These are phyloP conservation scores for Myriosclerotinia curreyana DNA, from an alignment of 2,329 filamentous ascomycete genomes.

Conservation along the genomic window DNA sequence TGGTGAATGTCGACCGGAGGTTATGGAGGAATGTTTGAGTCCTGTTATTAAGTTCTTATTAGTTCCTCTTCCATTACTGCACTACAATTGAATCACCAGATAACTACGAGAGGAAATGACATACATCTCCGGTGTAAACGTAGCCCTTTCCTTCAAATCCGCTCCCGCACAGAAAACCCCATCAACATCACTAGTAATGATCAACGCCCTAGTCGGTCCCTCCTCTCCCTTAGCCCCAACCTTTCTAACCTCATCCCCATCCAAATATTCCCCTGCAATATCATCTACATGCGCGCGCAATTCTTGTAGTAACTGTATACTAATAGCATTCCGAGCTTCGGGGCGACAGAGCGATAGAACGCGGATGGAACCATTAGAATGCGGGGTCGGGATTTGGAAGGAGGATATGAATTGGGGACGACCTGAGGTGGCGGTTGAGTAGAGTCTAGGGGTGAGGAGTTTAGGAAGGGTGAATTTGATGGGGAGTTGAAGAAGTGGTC, in stretches of 20 bases:
- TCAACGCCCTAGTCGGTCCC: slow-evolving; percentile 70
- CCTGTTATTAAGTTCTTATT: slow-evolving; percentile 45
- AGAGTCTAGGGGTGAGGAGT: slow-evolving; percentile 16
- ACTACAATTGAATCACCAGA: not conserved
- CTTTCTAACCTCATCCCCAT: slow-evolving; percentile 52
- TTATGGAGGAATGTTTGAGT: slow-evolving; percentile 73
- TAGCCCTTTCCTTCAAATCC: slow-evolving; percentile 82
- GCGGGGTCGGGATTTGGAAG: slow-evolving; percentile 17
- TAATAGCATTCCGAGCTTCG: slow-evolving; percentile 85
- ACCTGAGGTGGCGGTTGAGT: slow-evolving; percentile 23
- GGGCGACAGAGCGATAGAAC: slow-evolving; percentile 86
- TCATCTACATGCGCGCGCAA: slow-evolving; percentile 70
- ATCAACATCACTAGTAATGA: slow-evolving; percentile 83
- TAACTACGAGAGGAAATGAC: not conserved
- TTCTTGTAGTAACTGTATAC: slow-evolving; percentile 67
- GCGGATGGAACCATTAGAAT: slow-evolving; percentile 67
- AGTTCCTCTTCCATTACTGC: too few species aligned
- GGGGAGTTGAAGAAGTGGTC: not conserved
- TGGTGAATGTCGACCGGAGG: slow-evolving; percentile 72
- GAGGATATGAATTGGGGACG: slow-evolving; percentile 21
- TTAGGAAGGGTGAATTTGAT: slow-evolving; percentile 23
- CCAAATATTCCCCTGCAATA: slow-evolving; percentile 60
- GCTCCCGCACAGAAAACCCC: slow-evolving; percentile 90
- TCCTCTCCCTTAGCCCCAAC: slow-evolving; percentile 47
- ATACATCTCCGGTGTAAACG: slow-evolving; percentile 75